phyloP scores from a whole-genome alignment of 345 rosid genomes.

The Corchorus olitorius region DNA sequence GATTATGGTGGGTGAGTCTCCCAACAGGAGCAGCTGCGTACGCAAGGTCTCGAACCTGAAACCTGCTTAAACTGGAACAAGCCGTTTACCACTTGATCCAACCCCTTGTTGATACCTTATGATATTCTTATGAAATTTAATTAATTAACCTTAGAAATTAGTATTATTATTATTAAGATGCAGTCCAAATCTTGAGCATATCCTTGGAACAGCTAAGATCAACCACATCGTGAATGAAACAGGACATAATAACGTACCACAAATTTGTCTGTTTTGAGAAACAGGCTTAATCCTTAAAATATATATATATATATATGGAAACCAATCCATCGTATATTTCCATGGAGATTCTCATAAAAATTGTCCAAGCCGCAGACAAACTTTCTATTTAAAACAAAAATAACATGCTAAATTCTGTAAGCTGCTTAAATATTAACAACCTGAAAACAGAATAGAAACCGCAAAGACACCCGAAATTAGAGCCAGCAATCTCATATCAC shows the following conservation, averaged over 20 bases:
- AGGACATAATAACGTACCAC: neutral
- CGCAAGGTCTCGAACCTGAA: too few species aligned
- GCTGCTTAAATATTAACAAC: neutral
- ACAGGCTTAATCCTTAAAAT: neutral
- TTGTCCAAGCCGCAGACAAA: neutral
- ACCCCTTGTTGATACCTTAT: too few species aligned
- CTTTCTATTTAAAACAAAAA: neutral
- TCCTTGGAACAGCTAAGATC: neutral
- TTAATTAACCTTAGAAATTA: neutral
- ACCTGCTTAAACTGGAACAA: too few species aligned
- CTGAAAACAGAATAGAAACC: neutral
- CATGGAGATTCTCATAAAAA: constrained; percentile 6
- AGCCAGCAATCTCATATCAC: constrained; percentile 8
- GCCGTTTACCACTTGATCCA: too few species aligned
- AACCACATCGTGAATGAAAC: neutral
- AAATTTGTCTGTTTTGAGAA: neutral
- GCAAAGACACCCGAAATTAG: neutral
- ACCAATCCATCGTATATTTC: neutral
- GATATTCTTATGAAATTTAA: neutral
- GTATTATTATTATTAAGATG: neutral
- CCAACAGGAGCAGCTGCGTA: too few species aligned
- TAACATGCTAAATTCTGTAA: neutral
- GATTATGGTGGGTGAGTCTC: too few species aligned
- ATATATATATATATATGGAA: too few species aligned
- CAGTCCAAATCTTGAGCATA: neutral